phyloP scores from a whole-genome alignment of 306 rosid genomes.

The Dicorynia guianensis region DNA sequence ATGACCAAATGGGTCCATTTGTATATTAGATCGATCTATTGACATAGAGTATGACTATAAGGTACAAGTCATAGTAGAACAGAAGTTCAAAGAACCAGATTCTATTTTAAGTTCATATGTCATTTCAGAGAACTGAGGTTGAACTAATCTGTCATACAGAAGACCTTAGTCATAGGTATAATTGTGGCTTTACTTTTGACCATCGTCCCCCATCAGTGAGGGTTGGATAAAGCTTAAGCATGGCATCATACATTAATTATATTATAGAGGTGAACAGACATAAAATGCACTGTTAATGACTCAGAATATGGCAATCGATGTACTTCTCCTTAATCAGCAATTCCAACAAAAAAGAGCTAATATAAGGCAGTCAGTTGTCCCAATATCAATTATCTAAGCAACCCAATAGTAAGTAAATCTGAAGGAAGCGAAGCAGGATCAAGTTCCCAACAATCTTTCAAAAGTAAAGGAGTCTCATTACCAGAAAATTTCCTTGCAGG shows the following conservation, averaged over 20 bases:
- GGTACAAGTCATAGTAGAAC: constrained; percentile 8
- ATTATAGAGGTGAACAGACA: not conserved
- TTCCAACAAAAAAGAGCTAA: constrained; percentile 34
- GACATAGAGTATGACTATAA: not conserved
- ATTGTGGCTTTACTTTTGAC: not conserved
- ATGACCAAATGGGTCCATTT: not conserved
- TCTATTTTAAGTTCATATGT: not conserved
- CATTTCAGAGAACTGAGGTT: constrained; percentile 11
- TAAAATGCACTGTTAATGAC: not conserved
- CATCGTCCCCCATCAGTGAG: not conserved
- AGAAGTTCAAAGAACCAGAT: constrained; percentile 14
- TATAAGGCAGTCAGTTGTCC: constrained; percentile 34
- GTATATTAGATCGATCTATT: not conserved
- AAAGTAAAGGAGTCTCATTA: constrained; percentile 58
- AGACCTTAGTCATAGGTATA: constrained; percentile 18
- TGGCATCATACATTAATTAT: too few relatives aligned
- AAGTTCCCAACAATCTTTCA: constrained; percentile 89
- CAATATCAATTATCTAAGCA: constrained; percentile 1
- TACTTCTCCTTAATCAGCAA: constrained; percentile 34
- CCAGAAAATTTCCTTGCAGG: constrained; percentile 76
- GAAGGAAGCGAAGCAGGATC: constrained; percentile 97
- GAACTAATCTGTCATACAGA: not conserved
- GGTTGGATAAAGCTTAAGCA: constrained; percentile 11
- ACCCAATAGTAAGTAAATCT: constrained; percentile 58
- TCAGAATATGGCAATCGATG: constrained; percentile 22